Evolutionary conservation across 257 asterid species (phyloP).

Genomic region (Mentha longifolia): DNA sequence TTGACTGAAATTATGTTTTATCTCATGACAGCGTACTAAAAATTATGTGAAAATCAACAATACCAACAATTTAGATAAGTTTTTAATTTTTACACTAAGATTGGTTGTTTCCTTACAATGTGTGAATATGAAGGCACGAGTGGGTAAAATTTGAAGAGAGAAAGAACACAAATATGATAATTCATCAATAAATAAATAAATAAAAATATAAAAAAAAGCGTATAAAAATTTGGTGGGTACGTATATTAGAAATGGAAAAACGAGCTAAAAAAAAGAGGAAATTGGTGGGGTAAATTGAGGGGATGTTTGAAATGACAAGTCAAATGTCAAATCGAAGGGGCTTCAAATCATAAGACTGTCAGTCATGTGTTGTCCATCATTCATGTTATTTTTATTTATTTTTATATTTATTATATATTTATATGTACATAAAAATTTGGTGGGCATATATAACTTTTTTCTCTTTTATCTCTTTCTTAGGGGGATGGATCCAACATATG

Average conservation of each 20-base stretch:
- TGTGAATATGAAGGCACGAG: no score
- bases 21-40: no score
- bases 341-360: conserved; percentile 71
- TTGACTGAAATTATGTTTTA: no score
- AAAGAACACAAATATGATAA: conserved; percentile 13
- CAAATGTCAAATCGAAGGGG: conserved; percentile 67
- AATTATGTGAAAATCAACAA: no score
- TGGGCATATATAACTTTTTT: not conserved
- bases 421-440: no score
- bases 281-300: conserved; percentile 8
- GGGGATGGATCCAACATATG: no score
- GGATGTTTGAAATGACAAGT: conserved; percentile 60
- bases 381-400: not conserved
- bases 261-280: conserved; percentile 30
- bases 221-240: conserved; percentile 25
- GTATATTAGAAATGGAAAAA: conserved; percentile 7
- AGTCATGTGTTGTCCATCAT: conserved; percentile 68
- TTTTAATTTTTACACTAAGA: not conserved
- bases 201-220: no score
- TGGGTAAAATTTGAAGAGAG: not conserved
- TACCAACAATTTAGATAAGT: no score
- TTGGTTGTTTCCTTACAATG: no score
- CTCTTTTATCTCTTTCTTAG: not conserved
- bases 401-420: not conserved
- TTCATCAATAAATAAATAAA: not conserved